Evolutionary conservation across 1,139 yeast genomes (phyloP).

Genomic region (Nematodospora anomalae): DNA sequence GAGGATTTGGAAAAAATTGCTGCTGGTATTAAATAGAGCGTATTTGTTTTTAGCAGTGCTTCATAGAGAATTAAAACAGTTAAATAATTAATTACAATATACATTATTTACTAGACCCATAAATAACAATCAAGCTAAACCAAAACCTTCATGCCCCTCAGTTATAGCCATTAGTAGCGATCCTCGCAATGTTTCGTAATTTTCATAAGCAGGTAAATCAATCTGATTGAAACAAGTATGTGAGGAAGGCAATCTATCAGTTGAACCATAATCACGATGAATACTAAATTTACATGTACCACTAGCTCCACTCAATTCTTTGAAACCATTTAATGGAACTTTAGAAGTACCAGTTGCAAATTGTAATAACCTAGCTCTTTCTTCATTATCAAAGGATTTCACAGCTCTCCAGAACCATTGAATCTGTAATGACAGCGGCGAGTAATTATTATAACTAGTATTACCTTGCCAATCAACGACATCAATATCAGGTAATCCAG

Average conservation of each 20-base stretch:
- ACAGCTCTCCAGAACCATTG: slow-evolving; percentile 99
- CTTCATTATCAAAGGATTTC: slow-evolving; percentile 89
- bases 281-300: slow-evolving; percentile 87
- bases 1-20: slow-evolving; percentile 30
- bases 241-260: slow-evolving; percentile 88
- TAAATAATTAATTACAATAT: slow-evolving; percentile 1
- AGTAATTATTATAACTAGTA: slow-evolving; percentile 79
- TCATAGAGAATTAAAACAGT: slow-evolving; percentile 5
- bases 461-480: slow-evolving; percentile 94
- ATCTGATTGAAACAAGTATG: slow-evolving; percentile 97
- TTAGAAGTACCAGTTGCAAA: slow-evolving; percentile 98
- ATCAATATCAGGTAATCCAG: slow-evolving; percentile 95
- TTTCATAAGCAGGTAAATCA: slow-evolving; percentile 90
- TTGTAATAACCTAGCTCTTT: slow-evolving; percentile 88
- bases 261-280: slow-evolving; percentile 84
- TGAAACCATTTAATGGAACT: slow-evolving; percentile 93
- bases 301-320: slow-evolving; percentile 83
- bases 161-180: slow-evolving; percentile 82
- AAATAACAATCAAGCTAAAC: slow-evolving; percentile 62
- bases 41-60: neutral
- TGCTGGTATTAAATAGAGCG: slow-evolving; percentile 1
- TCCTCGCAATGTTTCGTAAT: slow-evolving; percentile 81
- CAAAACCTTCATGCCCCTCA: slow-evolving; percentile 97
- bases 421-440: slow-evolving; percentile 81
- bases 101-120: slow-evolving; percentile 2